phyloP scores from a whole-genome alignment of 352 stramenopile species.

The Phytophthora sp. region DNA sequence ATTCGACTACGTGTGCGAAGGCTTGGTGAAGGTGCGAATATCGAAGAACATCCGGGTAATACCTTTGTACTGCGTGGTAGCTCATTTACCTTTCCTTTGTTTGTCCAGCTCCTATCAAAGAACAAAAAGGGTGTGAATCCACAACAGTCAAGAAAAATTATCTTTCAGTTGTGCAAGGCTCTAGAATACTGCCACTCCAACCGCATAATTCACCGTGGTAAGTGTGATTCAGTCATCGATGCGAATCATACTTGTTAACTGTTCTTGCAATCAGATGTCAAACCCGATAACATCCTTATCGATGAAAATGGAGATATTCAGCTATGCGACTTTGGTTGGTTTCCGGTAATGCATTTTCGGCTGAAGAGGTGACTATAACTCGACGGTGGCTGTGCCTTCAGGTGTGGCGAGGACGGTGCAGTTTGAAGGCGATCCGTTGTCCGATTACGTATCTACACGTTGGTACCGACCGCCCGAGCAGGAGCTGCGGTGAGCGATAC shows the following conservation, averaged over 20 bases:
- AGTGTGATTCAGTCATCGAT: neutral
- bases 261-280: conserved; percentile 61
- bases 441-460: conserved; percentile 80
- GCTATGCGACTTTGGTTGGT: conserved; percentile 77
- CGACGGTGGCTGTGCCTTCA: conserved; percentile 11
- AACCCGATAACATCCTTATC: conserved; percentile 85
- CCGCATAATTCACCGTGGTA: conserved; percentile 84
- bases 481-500: conserved; percentile 77
- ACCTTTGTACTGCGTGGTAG: neutral
- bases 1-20: conserved; percentile 78
- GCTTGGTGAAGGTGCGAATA: conserved; percentile 67
- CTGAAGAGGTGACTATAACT: neutral
- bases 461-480: conserved; percentile 87
- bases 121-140: conserved; percentile 71
- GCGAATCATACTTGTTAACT: neutral
- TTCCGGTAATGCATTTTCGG: too few relatives aligned
- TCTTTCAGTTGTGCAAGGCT: conserved; percentile 78
- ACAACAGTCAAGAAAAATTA: conserved; percentile 49
- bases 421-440: conserved; percentile 78
- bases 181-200: conserved; percentile 81
- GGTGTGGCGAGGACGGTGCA: conserved; percentile 75
- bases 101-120: conserved; percentile 52
- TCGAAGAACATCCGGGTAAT: neutral
- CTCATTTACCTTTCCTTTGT: neutral
- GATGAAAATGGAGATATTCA: conserved; percentile 75